phyloP scores from a whole-genome alignment of 805 yeast species.

The Kazachstania bromeliacearum region DNA sequence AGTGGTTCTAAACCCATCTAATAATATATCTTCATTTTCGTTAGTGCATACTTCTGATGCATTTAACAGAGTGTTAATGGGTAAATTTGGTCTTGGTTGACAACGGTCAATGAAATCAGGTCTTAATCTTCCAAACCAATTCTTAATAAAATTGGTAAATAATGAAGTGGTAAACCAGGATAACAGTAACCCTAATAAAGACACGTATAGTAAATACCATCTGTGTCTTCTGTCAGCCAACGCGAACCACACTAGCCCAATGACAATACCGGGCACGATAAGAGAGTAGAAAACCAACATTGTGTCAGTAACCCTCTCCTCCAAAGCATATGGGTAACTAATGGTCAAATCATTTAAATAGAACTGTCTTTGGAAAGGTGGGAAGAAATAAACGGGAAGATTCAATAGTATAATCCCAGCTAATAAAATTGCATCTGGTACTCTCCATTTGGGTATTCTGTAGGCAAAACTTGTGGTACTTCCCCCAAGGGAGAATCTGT shows the following conservation, averaged over 20 bases:
- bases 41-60: conserved; percentile 64
- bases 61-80: conserved; percentile 42
- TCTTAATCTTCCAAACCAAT: conserved; percentile 80
- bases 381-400: conserved; percentile 26
- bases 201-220: conserved; percentile 49
- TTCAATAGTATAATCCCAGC: conserved; percentile 27
- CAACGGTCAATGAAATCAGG: conserved; percentile 91
- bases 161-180: conserved; percentile 52
- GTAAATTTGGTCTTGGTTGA: conserved; percentile 51
- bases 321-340: conserved; percentile 70
- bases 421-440: conserved; percentile 30
- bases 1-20: conserved; percentile 73
- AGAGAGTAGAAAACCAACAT: conserved; percentile 46
- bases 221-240: conserved; percentile 41
- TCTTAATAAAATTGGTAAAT: conserved; percentile 65
- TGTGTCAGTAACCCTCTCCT: conserved; percentile 58
- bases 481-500: conserved; percentile 19
- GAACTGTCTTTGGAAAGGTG: conserved; percentile 76
- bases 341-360: conserved; percentile 64
- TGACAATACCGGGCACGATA: conserved; percentile 38
- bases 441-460: conserved; percentile 31
- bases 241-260: conserved; percentile 28
- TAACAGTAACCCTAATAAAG: conserved; percentile 56
- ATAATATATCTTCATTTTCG: conserved; percentile 32
- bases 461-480: conserved; percentile 11